Evolutionary conservation across 2,329 filamentous ascomycete species (phyloP).

Genomic region (Fusarium coicis): DNA sequence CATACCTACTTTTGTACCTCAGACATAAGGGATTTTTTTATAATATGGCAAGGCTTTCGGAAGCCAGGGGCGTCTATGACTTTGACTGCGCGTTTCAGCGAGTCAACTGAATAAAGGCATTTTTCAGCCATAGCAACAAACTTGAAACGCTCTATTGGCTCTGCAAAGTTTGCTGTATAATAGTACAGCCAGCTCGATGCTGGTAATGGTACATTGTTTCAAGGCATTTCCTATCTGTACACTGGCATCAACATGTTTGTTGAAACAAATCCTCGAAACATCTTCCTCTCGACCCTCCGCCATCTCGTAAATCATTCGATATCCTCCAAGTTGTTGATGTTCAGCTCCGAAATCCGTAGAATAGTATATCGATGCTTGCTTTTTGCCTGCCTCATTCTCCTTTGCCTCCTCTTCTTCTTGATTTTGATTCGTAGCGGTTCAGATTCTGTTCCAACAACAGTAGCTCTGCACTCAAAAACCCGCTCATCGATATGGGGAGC

Average conservation of each 20-base stretch:
- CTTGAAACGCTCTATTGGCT: conserved; percentile 1
- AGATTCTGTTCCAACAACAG: conserved; percentile 84
- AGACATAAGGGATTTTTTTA: conserved; percentile 10
- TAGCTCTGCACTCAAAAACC: conserved; percentile 85
- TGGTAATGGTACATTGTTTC: conserved; percentile 44
- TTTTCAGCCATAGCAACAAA: conserved; percentile 28
- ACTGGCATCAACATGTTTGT: conserved; percentile 28
- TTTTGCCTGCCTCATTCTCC: conserved; percentile 78
- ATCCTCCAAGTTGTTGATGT: conserved; percentile 63
- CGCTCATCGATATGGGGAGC: conserved; percentile 84
- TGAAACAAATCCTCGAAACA: conserved; percentile 12
- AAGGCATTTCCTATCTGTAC: conserved; percentile 40
- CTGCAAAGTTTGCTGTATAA: conserved; percentile 39
- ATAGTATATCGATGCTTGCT: conserved; percentile 95
- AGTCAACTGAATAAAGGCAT: conserved; percentile 34
- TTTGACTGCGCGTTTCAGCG: conserved; percentile 23
- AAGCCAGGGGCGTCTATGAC: conserved; percentile 34
- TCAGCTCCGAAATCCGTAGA: conserved; percentile 83
- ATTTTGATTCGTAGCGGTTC: conserved; percentile 81
- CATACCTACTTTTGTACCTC: conserved; percentile 37
- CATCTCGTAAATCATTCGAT: conserved; percentile 45
- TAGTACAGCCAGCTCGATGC: conserved; percentile 46
- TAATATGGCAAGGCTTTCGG: conserved; percentile 29
- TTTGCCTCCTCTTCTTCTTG: conserved; percentile 83
- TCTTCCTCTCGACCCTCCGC: conserved; percentile 2